These are phyloP conservation scores for Monosporascus sp. DNA, from an alignment of 2,329 filamentous ascomycete species.

Conservation along the genomic window DNA sequence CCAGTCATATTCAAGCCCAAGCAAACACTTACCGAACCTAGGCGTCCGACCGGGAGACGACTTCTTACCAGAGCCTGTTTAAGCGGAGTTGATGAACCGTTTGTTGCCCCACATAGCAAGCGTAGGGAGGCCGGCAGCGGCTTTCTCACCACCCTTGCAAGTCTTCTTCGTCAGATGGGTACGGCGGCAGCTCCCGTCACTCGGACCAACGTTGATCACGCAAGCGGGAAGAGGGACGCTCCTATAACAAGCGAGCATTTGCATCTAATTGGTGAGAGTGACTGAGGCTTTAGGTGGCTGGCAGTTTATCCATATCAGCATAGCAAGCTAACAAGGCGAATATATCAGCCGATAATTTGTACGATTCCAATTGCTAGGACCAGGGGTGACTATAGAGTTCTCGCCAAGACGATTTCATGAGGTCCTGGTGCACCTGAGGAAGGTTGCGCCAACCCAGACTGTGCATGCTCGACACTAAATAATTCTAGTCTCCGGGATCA, in stretches of 20 bases:
- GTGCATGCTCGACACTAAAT: neutral
- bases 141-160: neutral
- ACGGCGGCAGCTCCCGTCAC: neutral
- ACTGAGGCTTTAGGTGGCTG: neutral
- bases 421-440: neutral
- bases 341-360: no score
- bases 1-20: neutral
- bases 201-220: neutral
- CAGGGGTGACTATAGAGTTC: neutral
- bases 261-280: no score
- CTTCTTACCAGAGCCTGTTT: no score
- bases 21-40: neutral
- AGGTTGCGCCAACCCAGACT: neutral
- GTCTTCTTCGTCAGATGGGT: neutral
- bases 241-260: no score
- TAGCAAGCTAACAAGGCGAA: no score
- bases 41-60: no score
- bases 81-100: neutral
- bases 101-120: neutral
- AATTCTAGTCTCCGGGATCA: neutral
- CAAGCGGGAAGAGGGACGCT: neutral
- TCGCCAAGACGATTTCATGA: neutral
- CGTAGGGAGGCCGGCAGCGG: neutral
- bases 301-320: neutral
- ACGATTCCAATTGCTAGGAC: no score